These are phyloP conservation scores for Scedosporium apiospermum DNA, from an alignment of 2,329 filamentous ascomycete genomes.

Conservation along the genomic window DNA sequence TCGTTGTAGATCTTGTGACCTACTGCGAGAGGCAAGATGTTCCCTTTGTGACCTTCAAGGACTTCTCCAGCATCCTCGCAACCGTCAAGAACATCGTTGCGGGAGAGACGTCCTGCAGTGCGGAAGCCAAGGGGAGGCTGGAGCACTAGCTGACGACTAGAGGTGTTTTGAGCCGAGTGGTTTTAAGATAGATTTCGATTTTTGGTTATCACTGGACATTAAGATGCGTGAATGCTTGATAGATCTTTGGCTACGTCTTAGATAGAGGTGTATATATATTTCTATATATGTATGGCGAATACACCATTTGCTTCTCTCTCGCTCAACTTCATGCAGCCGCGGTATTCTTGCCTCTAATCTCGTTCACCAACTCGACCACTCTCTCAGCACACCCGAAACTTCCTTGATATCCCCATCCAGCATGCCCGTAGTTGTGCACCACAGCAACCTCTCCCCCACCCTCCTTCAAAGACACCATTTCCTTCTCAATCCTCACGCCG, in stretches of 20 bases:
- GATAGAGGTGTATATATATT: not conserved
- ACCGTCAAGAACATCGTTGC: constrained; percentile 70
- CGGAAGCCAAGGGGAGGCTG: constrained; percentile 16
- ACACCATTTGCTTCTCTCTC: not conserved
- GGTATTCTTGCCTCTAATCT: constrained; percentile 34
- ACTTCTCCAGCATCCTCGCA: constrained; percentile 70
- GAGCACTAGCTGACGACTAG: not conserved
- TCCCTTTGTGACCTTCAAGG: constrained; percentile 78
- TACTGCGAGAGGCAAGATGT: constrained; percentile 80
- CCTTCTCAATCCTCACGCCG: constrained; percentile 64
- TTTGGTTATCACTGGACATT: not conserved
- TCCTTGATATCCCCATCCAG: constrained; percentile 65
- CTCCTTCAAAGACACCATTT: constrained; percentile 40
- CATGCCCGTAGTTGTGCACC: constrained; percentile 77
- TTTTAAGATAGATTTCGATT: not conserved
- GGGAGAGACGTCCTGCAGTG: constrained; percentile 60
- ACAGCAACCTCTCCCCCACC: constrained; percentile 51
- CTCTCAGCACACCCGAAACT: constrained; percentile 62
- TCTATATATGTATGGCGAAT: not conserved
- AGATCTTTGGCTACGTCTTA: not conserved
- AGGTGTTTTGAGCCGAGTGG: not conserved
- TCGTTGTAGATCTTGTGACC: constrained; percentile 61
- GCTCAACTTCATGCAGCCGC: no score
- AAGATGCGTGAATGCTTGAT: not conserved
- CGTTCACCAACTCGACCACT: constrained; percentile 56